phyloP scores from a whole-genome alignment of 139 green algal genomes.

The Medakamo hakoo region DNA sequence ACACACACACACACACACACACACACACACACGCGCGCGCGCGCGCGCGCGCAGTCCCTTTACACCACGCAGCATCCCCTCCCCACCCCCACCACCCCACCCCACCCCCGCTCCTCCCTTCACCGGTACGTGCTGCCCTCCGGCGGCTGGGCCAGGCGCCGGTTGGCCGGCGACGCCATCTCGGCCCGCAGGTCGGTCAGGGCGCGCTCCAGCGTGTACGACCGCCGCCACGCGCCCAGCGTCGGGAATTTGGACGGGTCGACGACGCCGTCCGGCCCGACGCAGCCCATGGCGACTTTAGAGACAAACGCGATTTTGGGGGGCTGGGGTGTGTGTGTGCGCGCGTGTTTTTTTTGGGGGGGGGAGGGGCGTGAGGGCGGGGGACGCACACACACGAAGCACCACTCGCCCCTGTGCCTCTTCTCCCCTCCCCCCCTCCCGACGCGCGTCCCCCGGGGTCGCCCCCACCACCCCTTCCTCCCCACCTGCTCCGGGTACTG shows the following conservation, averaged over 20 bases:
- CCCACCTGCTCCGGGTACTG: constrained; percentile 59
- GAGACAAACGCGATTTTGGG: constrained; percentile 31
- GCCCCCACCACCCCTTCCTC: background rate
- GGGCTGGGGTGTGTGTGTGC: constrained; percentile 4
- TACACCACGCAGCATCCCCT: too few relatives aligned
- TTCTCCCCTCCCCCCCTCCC: too few relatives aligned
- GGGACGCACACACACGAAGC: too few relatives aligned
- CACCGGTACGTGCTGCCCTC: constrained; percentile 40
- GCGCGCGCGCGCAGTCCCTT: too few relatives aligned
- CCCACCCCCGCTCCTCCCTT: background rate
- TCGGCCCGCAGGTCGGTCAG: constrained; percentile 75
- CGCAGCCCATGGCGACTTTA: constrained; percentile 30
- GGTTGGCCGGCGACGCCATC: constrained; percentile 67
- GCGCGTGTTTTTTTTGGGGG: background rate
- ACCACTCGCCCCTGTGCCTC: too few relatives aligned
- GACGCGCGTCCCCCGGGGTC: too few relatives aligned
- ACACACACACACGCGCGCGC: too few relatives aligned
- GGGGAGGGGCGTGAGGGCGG: too few relatives aligned
- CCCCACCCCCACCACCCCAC: too few relatives aligned
- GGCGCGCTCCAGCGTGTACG: constrained; percentile 60
- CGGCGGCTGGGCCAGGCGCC: constrained; percentile 76
- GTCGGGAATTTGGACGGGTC: constrained; percentile 41
- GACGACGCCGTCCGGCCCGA: constrained; percentile 19
- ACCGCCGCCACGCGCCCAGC: constrained; percentile 60
- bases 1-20: too few relatives aligned